Evolutionary conservation across 2,329 filamentous ascomycete genomes (phyloP).

Genomic region (Hymenoscyphus albidus): DNA sequence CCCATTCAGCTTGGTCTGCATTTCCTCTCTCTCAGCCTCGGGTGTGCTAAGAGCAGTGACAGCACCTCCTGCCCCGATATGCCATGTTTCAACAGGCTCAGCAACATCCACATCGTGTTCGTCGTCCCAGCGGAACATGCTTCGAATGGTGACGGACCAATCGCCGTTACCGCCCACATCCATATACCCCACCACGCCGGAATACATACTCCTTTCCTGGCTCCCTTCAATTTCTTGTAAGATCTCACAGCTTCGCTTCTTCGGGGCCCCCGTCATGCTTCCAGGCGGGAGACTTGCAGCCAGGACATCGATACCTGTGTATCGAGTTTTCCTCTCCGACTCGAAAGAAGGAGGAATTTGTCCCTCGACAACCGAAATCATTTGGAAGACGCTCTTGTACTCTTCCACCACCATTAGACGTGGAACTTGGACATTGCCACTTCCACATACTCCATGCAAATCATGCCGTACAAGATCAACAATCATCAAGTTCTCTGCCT

Average conservation of each 20-base stretch:
- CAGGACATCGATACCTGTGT: slow-evolving; percentile 71
- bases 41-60: slow-evolving; percentile 80
- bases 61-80: slow-evolving; percentile 83
- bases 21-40: slow-evolving; percentile 83
- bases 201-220: slow-evolving; percentile 70
- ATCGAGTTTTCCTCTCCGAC: slow-evolving; percentile 26
- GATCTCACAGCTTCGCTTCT: slow-evolving; percentile 86
- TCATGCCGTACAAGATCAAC: slow-evolving; percentile 95
- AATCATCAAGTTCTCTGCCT: slow-evolving; percentile 97
- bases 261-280: slow-evolving; percentile 95
- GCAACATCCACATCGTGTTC: slow-evolving; percentile 40
- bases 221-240: slow-evolving; percentile 64
- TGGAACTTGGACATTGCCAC: slow-evolving; percentile 68
- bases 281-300: slow-evolving; percentile 78
- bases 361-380: slow-evolving; percentile 84
- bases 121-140: slow-evolving; percentile 69
- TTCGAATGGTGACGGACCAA: slow-evolving; percentile 88
- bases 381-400: slow-evolving; percentile 85
- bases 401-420: slow-evolving; percentile 85
- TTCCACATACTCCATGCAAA: slow-evolving; percentile 76
- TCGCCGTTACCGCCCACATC: slow-evolving; percentile 81
- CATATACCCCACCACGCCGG: slow-evolving; percentile 85
- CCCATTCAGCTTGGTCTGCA: slow-evolving; percentile 62
- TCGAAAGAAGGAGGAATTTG: slow-evolving; percentile 41
- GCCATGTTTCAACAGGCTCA: slow-evolving; percentile 60